Percentiles rank a stretch among this genome's conserved stretches.
Conservation (phyloP, 306 rosid genomes). For the Fragaria ananassa region DNA sequence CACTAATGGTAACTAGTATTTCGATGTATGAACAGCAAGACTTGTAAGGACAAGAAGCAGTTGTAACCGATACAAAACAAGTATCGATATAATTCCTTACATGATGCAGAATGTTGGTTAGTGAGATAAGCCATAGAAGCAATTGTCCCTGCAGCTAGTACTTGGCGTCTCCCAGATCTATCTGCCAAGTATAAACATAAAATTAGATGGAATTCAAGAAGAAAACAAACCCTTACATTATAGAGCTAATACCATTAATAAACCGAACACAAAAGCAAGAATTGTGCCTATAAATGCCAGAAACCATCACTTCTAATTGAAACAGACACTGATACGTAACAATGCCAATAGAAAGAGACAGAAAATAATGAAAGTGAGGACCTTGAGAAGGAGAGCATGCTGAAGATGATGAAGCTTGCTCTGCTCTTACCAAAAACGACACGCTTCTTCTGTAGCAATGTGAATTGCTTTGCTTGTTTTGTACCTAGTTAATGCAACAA, state of each 20-base stretch:
- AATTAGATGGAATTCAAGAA: constrained; percentile 3
- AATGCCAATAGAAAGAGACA: not conserved
- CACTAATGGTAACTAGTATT: not conserved
- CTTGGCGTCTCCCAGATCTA: constrained; percentile 74
- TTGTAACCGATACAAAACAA: not conserved
- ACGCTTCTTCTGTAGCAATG: constrained; percentile 54
- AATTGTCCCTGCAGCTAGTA: constrained; percentile 53
- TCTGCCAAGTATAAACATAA: constrained; percentile 50
- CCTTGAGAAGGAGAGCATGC: constrained; percentile 54
- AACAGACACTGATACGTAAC: not conserved
- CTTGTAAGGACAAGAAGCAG: not conserved
- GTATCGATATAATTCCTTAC: constrained; percentile 42
- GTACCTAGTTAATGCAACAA: constrained; percentile 27
- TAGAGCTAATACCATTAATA: not conserved
- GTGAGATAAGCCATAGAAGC: constrained; percentile 57
- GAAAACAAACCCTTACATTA: not conserved
- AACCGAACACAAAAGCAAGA: not conserved
- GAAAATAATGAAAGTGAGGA: constrained; percentile 17
- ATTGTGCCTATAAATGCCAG: not conserved
- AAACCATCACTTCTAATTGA: too few relatives aligned
- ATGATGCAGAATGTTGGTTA: constrained; percentile 59
- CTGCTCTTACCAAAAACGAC: constrained; percentile 55
- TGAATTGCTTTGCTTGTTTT: constrained; percentile 43
- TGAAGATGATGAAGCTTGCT: constrained; percentile 45
- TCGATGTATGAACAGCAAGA: not conserved